A percentile compares a stretch with the other conserved stretches of the same genome.
Conservation (phyloP, 2,329 filamentous ascomycete genomes). For the Alternaria dauci region DNA sequence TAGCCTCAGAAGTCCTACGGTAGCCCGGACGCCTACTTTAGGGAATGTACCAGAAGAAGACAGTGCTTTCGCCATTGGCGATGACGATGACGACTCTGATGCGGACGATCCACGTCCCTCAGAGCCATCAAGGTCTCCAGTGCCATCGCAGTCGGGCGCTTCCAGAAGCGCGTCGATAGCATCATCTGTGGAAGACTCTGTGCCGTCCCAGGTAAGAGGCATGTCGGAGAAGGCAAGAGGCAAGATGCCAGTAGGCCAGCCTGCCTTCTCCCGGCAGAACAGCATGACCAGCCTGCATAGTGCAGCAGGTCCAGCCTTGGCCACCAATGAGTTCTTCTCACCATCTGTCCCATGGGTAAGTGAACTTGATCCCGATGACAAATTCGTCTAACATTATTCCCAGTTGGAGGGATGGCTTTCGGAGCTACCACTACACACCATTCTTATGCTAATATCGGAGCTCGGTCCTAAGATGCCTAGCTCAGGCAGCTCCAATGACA, state of each 20-base stretch:
- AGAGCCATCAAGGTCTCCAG: slow-evolving; percentile 42
- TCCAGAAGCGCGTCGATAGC: slow-evolving; percentile 69
- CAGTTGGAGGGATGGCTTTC: slow-evolving; percentile 94
- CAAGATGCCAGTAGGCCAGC: slow-evolving; percentile 87
- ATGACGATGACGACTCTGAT: slow-evolving; percentile 78
- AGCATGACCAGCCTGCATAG: slow-evolving; percentile 82
- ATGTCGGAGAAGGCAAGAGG: slow-evolving; percentile 98
- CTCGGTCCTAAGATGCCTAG: slow-evolving; percentile 61
- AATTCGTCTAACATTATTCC: slow-evolving; percentile 28
- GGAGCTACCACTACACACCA: slow-evolving; percentile 86
- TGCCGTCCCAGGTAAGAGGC: slow-evolving; percentile 82
- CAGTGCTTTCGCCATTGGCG: slow-evolving; percentile 85
- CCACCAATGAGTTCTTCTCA: slow-evolving; percentile 71
- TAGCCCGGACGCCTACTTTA: slow-evolving; percentile 64
- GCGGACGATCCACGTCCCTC: slow-evolving; percentile 62
- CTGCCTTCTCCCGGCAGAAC: slow-evolving; percentile 88
- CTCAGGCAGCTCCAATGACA: slow-evolving; percentile 52
- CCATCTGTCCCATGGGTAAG: slow-evolving; percentile 78
- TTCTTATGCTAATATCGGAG: slow-evolving; percentile 76
- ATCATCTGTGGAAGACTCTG: slow-evolving; percentile 75
- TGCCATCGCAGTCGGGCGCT: slow-evolving; percentile 46
- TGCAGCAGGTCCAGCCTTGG: slow-evolving; percentile 66
- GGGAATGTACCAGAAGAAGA: slow-evolving; percentile 80
- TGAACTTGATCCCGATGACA: background rate
- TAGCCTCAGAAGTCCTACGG: slow-evolving; percentile 70